These are phyloP conservation scores for Thelephora terrestris DNA, from an alignment of 1,284 basidiomycete species.

Conservation along the genomic window DNA sequence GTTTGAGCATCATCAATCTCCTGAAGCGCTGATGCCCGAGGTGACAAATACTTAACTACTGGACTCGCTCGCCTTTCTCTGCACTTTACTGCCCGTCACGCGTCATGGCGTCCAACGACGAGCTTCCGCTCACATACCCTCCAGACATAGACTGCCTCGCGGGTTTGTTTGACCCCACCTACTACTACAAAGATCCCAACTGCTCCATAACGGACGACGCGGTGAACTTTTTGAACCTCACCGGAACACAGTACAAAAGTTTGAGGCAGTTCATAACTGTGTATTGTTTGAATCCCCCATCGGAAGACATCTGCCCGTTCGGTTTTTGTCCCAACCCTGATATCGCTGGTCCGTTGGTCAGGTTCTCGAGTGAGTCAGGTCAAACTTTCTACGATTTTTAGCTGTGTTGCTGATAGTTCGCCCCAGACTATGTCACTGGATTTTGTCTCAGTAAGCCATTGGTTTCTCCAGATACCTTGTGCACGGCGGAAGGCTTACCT, in stretches of 20 bases:
- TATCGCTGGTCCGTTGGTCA: conserved; percentile 2
- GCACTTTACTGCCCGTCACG: too few species aligned
- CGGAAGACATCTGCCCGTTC: conserved; percentile 8
- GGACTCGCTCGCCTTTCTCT: too few species aligned
- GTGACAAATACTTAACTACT: too few species aligned
- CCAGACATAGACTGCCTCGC: background rate
- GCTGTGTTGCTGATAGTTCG: background rate
- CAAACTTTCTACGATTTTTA: background rate
- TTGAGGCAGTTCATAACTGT: conserved; percentile 1
- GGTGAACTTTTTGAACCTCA: conserved; percentile 8
- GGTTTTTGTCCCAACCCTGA: conserved; percentile 10
- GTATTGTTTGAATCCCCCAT: conserved; percentile 10
- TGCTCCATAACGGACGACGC: background rate
- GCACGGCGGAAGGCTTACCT: background rate
- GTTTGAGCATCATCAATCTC: too few species aligned
- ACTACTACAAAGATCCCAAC: background rate
- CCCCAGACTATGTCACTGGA: conserved; percentile 7
- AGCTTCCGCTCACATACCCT: background rate
- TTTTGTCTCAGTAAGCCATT: conserved; percentile 7
- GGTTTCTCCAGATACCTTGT: background rate
- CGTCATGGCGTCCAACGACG: too few species aligned
- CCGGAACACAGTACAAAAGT: too few species aligned
- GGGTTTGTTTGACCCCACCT: background rate
- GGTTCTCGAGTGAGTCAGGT: background rate
- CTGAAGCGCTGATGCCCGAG: too few species aligned